A percentile compares a stretch with the other conserved stretches of the same genome.
These are phyloP conservation scores for Austroboletus eburneus DNA, from an alignment of 768 basidiomycete genomes.

Conservation along the genomic window DNA sequence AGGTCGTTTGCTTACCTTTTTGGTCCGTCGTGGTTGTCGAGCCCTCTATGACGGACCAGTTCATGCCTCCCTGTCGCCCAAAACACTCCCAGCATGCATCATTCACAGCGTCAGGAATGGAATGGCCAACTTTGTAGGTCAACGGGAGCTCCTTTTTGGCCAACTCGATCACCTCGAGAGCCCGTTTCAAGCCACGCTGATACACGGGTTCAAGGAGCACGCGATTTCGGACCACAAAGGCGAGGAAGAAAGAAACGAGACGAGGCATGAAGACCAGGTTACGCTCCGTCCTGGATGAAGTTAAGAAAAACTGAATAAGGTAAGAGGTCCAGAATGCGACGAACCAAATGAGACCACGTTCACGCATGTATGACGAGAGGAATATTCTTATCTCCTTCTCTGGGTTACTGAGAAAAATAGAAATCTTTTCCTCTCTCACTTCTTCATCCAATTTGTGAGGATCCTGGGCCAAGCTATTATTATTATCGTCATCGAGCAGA, in stretches of 20 bases:
- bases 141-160: slow-evolving; percentile 42
- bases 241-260: slow-evolving; percentile 55
- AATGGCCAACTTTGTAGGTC: slow-evolving; percentile 36
- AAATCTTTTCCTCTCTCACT: slow-evolving; percentile 41
- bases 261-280: slow-evolving; percentile 50
- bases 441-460: slow-evolving; percentile 32
- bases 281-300: slow-evolving; percentile 38
- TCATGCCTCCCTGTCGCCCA: slow-evolving; percentile 43
- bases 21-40: slow-evolving; percentile 3
- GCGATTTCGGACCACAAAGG: slow-evolving; percentile 53
- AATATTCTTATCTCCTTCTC: slow-evolving; percentile 57
- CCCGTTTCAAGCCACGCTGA: slow-evolving; percentile 44
- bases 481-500: slow-evolving; percentile 14
- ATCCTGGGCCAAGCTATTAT: slow-evolving; percentile 34
- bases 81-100: slow-evolving; percentile 46
- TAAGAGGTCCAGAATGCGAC: slow-evolving; percentile 17
- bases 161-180: slow-evolving; percentile 39
- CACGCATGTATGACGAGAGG: slow-evolving; percentile 64
- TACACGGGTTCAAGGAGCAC: slow-evolving; percentile 46
- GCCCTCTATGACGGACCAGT: slow-evolving; percentile 21
- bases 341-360: slow-evolving; percentile 70
- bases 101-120: slow-evolving; percentile 45
- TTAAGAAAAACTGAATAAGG: not conserved
- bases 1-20: slow-evolving; percentile 3
- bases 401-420: slow-evolving; percentile 59